Percentiles rank a stretch among this genome's conserved stretches.
Evolutionary conservation across 257 asterid genomes (phyloP).

Genomic region (Galeopsis tetrahit): DNA sequence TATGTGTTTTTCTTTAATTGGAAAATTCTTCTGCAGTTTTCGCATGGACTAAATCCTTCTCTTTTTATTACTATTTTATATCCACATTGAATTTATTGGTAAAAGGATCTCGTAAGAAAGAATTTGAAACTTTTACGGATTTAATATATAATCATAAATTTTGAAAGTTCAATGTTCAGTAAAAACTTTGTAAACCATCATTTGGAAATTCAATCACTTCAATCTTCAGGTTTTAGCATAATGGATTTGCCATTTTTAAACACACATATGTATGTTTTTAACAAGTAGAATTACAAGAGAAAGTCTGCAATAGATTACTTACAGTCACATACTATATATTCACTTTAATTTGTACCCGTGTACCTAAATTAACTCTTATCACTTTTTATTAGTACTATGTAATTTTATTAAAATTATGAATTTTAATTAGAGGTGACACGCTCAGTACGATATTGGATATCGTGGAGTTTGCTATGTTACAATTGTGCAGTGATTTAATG

Average conservation of each 20-base stretch:
- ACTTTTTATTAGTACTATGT: neutral
- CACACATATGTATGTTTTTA: neutral
- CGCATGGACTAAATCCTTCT: neutral
- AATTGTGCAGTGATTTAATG: slow-evolving; percentile 10
- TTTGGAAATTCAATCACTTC: neutral
- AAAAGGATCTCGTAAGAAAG: too few species aligned
- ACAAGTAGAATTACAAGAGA: neutral
- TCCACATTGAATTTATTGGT: neutral
- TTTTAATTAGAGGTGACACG: neutral
- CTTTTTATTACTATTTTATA: too few species aligned
- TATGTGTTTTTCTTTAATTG: neutral
- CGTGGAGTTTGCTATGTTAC: neutral
- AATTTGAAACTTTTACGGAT: too few species aligned
- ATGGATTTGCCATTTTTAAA: too few species aligned
- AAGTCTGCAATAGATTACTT: too few species aligned
- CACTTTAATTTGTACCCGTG: neutral
- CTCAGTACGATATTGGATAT: neutral
- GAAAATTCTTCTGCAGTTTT: neutral
- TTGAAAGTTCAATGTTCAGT: too few species aligned
- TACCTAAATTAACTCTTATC: neutral
- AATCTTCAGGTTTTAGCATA: too few species aligned
- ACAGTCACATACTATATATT: neutral
- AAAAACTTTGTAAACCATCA: too few species aligned
- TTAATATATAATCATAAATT: too few species aligned
- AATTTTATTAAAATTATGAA: neutral